Percentiles rank a stretch among this genome's conserved stretches.
Conservation (phyloP, 805 yeast species). For the Metschnikowia picachoensis region DNA sequence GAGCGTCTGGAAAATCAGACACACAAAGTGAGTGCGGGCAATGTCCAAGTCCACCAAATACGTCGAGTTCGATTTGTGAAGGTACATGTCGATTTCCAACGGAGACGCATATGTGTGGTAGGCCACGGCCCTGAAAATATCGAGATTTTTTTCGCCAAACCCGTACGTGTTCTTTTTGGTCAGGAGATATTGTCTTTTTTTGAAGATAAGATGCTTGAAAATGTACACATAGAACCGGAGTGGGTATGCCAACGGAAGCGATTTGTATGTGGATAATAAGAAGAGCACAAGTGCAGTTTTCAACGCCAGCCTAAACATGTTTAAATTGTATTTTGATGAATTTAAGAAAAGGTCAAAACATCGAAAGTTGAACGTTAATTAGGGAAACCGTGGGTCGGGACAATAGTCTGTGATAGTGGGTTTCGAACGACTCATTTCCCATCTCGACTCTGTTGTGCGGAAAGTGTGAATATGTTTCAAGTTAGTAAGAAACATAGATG, state of each 20-base stretch:
- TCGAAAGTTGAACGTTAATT: background rate
- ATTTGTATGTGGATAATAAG: conserved; percentile 49
- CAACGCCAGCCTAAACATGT: background rate
- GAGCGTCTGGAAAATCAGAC: conserved; percentile 52
- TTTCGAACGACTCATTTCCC: too few species aligned
- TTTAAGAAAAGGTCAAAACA: background rate
- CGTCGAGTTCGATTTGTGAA: conserved; percentile 86
- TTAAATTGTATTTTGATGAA: background rate
- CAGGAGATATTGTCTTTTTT: conserved; percentile 21
- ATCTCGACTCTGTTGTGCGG: too few species aligned
- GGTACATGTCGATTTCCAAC: conserved; percentile 78
- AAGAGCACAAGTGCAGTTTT: conserved; percentile 16
- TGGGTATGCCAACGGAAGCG: conserved; percentile 64
- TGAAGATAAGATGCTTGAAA: conserved; percentile 38
- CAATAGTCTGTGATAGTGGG: too few species aligned
- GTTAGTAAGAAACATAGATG: too few species aligned
- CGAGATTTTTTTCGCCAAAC: conserved; percentile 20
- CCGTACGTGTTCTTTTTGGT: conserved; percentile 34
- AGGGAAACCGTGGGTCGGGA: too few species aligned
- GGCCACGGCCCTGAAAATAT: conserved; percentile 42
- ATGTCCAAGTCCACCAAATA: conserved; percentile 80
- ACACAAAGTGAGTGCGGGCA: conserved; percentile 63
- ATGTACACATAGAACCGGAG: conserved; percentile 55
- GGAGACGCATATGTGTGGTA: conserved; percentile 61
- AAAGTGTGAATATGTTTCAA: too few species aligned